Percentiles rank a stretch among this genome's conserved stretches.
These are phyloP conservation scores for Spathaspora passalidarum DNA, from an alignment of 805 yeast species.

Conservation along the genomic window DNA sequence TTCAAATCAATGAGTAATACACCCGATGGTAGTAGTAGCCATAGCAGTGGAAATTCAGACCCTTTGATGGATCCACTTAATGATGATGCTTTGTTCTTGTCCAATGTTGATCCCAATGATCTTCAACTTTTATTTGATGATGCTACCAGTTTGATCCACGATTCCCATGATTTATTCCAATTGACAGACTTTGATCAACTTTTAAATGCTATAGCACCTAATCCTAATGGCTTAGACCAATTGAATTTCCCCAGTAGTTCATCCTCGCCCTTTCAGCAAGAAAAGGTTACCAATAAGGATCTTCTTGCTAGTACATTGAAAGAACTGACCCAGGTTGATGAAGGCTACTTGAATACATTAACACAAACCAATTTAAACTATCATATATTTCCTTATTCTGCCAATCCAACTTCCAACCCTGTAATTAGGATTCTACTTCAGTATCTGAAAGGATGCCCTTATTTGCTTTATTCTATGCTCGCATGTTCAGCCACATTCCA, in stretches of 20 bases:
- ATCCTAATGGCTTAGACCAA: not conserved
- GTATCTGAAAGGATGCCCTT: slow-evolving; percentile 57
- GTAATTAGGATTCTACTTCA: slow-evolving; percentile 44
- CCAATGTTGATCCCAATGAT: slow-evolving; percentile 3
- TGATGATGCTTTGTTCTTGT: not conserved
- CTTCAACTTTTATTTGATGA: slow-evolving; percentile 28
- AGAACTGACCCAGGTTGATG: slow-evolving; percentile 10
- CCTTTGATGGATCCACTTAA: not conserved
- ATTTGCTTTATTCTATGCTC: slow-evolving; percentile 58
- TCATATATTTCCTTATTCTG: slow-evolving; percentile 37
- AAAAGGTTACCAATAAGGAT: not conserved
- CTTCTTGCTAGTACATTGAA: not conserved
- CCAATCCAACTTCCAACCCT: slow-evolving; percentile 31
- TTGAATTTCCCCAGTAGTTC: no score
- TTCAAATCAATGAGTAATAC: not conserved
- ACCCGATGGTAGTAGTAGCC: not conserved
- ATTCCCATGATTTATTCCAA: slow-evolving; percentile 15
- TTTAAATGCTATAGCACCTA: not conserved
- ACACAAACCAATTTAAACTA: slow-evolving; percentile 27
- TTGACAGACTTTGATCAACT: not conserved
- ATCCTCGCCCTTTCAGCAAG: no score
- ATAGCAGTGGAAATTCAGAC: not conserved
- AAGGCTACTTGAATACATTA: slow-evolving; percentile 27
- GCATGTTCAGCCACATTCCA: slow-evolving; percentile 65
- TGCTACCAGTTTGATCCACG: slow-evolving; percentile 32